Percentiles rank a stretch among this genome's conserved stretches.
Evolutionary conservation across 2,329 filamentous ascomycete genomes (phyloP).

Genomic region (Westerdykella aurantiaca): DNA sequence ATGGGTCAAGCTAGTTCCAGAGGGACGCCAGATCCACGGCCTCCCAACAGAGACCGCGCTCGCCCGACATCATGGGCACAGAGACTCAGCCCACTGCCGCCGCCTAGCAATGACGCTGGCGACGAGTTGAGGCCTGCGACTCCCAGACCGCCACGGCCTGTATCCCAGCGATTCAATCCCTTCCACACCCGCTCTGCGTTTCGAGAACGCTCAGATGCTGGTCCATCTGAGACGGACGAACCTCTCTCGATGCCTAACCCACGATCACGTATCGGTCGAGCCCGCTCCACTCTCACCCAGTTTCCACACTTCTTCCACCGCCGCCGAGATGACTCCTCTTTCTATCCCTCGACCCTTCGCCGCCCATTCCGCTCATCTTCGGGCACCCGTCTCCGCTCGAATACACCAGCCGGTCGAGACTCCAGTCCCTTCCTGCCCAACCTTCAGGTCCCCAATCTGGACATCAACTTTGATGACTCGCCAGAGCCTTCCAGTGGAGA

Average conservation of each 20-base stretch:
- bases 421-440: constrained; percentile 29
- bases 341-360: constrained; percentile 12
- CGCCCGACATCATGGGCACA: constrained; percentile 33
- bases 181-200: constrained; percentile 28
- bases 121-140: constrained; percentile 16
- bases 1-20: constrained; percentile 39
- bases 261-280: constrained; percentile 29
- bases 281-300: constrained; percentile 34
- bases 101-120: constrained; percentile 13
- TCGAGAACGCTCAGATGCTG: constrained; percentile 27
- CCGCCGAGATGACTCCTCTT: constrained; percentile 15
- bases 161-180: constrained; percentile 23
- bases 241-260: constrained; percentile 15
- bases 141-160: constrained; percentile 10
- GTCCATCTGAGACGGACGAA: constrained; percentile 17
- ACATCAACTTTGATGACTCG: constrained; percentile 36
- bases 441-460: constrained; percentile 33
- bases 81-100: constrained; percentile 16
- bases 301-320: constrained; percentile 27
- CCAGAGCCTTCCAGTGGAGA: constrained; percentile 13
- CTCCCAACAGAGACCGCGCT: constrained; percentile 17
- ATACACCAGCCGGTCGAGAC: constrained; percentile 19
- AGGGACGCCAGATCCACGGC: constrained; percentile 18
- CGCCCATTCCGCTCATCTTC: constrained; percentile 11
- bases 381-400: constrained; percentile 17